Base-by-base conservation (phyloP, 2,329 filamentous ascomycete species). In the Claviceps sp. region DNA sequence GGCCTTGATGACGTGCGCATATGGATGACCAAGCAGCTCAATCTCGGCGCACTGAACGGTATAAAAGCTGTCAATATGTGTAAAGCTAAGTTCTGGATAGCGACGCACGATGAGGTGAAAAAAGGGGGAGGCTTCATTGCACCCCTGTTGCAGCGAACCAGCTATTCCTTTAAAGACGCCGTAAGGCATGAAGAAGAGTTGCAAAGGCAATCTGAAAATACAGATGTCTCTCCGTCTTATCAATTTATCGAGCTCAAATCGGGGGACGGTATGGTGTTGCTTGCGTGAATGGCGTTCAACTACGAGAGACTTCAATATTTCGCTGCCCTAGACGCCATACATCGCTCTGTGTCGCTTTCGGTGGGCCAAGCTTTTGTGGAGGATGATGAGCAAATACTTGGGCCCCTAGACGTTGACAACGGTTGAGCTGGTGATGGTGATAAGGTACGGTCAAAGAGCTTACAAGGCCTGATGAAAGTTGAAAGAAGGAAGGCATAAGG, bases 61-160 rank as follows among this genome's bases (percentile, higher is more conserved):
- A 64, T 83, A 16, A 68, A 75, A 53, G 76, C 77, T 3, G 79
- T 79, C 53, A 64, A 70, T 16, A 64, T 73, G 4, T 64, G 78
- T 34, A 67, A 70, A 2, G 76, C 79, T 0, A 74, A 69, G 56
- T 85, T 84, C 58, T 85, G 81, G 82, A 65, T 85, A 17, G 74
- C 73, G 0, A 85, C 82, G 26, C 81, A 85, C 57, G 81, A 84
- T 56, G 81, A 84, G 62, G 67, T 77, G 4, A 84, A 84, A 64
- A 73, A 64, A 50, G 80, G 78, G 0, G 72, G 72, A 0, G 80
- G 81, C 0, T 57, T 84, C 5, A 73, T 84, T 10, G 73, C 76
- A 65, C 64, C 67, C 55, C 71, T 82, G 42, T 58, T 81, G 50
- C 62, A 63, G 43, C 60, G 73, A 50, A 73, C 70, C 50, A 56